Evolutionary conservation across 2,329 filamentous ascomycete genomes (phyloP).

Genomic region (Mycogone perniciosa): DNA sequence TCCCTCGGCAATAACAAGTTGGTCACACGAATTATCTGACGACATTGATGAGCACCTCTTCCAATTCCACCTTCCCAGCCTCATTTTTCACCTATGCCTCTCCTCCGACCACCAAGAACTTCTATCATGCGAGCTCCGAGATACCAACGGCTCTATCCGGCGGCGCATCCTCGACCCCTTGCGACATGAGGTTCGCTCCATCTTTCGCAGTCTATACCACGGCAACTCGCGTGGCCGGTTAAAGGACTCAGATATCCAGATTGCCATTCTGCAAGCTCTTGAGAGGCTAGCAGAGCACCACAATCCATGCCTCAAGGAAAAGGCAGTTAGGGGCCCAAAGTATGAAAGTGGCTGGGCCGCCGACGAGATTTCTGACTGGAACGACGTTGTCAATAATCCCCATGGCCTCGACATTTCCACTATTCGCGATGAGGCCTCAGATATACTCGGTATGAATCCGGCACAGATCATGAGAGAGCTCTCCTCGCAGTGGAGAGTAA

Average conservation of each 20-base stretch:
- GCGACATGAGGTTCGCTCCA: conserved; percentile 12
- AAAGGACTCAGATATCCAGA: conserved; percentile 5
- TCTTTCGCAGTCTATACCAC: conserved; percentile 6
- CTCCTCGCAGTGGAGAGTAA: conserved; percentile 26
- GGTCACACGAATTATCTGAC: background rate
- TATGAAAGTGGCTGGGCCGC: conserved; percentile 13
- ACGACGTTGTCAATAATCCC: conserved; percentile 14
- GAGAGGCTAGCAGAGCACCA: conserved; percentile 13
- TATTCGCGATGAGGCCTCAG: conserved; percentile 15
- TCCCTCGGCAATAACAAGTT: background rate
- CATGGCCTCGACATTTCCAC: conserved; percentile 16
- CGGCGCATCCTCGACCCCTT: conserved; percentile 14
- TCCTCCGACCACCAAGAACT: background rate
- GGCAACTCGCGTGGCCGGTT: background rate
- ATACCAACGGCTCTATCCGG: conserved; percentile 1
- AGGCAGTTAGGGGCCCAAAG: background rate
- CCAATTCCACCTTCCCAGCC: background rate
- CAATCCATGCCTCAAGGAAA: background rate
- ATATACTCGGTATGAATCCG: conserved; percentile 24
- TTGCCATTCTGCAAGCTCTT: conserved; percentile 16
- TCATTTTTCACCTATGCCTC: background rate
- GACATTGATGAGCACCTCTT: background rate
- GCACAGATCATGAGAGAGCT: conserved; percentile 27
- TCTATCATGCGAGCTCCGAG: background rate
- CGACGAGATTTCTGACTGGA: conserved; percentile 12